Percentiles rank a stretch among this genome's conserved stretches.
Conservation (phyloP, 169 alveolate species). For the Fabrea salina region DNA sequence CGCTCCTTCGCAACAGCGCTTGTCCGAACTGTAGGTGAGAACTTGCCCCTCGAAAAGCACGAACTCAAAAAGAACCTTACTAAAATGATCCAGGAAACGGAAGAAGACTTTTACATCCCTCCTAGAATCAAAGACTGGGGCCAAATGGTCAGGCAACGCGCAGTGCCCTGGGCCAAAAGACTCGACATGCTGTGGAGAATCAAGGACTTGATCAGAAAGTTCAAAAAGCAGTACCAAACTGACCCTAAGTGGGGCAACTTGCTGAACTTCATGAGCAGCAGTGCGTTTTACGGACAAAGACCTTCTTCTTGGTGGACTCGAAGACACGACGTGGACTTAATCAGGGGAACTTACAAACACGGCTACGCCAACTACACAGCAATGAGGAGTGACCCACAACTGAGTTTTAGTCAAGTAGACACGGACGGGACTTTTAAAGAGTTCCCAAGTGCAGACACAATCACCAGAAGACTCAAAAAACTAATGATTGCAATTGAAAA, state of each 20-base stretch:
- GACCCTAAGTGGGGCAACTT: conserved; percentile 73
- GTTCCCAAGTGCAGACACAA: conserved; percentile 85
- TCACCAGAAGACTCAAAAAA: conserved; percentile 82
- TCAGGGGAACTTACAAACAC: conserved; percentile 81
- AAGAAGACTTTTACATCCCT: conserved; percentile 72
- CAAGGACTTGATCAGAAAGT: conserved; percentile 68
- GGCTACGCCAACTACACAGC: conserved; percentile 82
- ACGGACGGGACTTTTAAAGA: conserved; percentile 56
- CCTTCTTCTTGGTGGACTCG: conserved; percentile 87
- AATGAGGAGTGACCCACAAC: conserved; percentile 61
- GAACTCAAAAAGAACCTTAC: conserved; percentile 67
- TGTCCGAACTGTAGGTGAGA: conserved; percentile 67
- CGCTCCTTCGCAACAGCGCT: conserved; percentile 80
- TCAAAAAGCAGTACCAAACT: conserved; percentile 62
- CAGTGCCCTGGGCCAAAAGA: conserved; percentile 86
- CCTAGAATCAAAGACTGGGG: conserved; percentile 84
- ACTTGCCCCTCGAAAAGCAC: conserved; percentile 59
- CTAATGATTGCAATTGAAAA: conserved; percentile 70
- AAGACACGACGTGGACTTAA: conserved; percentile 84
- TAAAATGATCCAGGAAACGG: conserved; percentile 79
- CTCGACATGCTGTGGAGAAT: conserved; percentile 69
- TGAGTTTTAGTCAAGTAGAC: conserved; percentile 72
- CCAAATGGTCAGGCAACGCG: conserved; percentile 70
- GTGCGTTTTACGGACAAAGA: conserved; percentile 74
- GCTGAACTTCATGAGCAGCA: conserved; percentile 74